These are phyloP conservation scores for Meyerozyma elateridarum DNA, from an alignment of 1,139 yeast species.

Conservation along the genomic window DNA sequence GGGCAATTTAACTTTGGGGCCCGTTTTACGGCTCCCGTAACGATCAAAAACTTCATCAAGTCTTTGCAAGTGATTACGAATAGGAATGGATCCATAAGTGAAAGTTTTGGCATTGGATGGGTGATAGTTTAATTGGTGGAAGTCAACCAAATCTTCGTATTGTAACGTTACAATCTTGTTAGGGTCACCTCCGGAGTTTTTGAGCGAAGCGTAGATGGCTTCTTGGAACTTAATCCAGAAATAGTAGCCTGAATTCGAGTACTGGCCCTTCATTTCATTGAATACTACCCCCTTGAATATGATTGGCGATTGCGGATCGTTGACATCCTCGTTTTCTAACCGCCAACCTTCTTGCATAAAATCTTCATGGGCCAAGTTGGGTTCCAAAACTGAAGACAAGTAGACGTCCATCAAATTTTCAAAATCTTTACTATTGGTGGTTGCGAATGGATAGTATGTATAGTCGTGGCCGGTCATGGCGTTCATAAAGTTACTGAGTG, in stretches of 20 bases:
- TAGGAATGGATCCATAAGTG: slow-evolving; percentile 78
- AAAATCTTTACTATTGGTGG: slow-evolving; percentile 81
- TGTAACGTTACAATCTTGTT: slow-evolving; percentile 64
- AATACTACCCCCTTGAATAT: slow-evolving; percentile 92
- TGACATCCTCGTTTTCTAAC: slow-evolving; percentile 63
- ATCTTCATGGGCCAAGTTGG: slow-evolving; percentile 72
- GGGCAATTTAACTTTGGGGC: slow-evolving; percentile 24
- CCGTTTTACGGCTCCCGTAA: slow-evolving; percentile 48
- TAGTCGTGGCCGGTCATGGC: slow-evolving; percentile 98
- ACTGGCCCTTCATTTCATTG: slow-evolving; percentile 98
- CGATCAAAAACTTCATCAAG: slow-evolving; percentile 47
- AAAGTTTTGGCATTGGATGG: slow-evolving; percentile 87
- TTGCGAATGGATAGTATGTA: slow-evolving; percentile 93
- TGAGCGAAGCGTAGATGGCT: slow-evolving; percentile 75
- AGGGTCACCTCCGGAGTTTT: slow-evolving; percentile 97
- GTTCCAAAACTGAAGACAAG: slow-evolving; percentile 81
- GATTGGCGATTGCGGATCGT: slow-evolving; percentile 56
- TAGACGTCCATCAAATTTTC: slow-evolving; percentile 83
- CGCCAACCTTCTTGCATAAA: slow-evolving; percentile 98
- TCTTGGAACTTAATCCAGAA: slow-evolving; percentile 83
- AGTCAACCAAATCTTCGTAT: slow-evolving; percentile 71
- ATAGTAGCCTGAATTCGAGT: slow-evolving; percentile 81
- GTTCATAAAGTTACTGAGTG: slow-evolving; percentile 89
- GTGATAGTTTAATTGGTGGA: slow-evolving; percentile 73
- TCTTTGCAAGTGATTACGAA: slow-evolving; percentile 56